Evolutionary conservation across 2,329 filamentous ascomycete species (phyloP), one percentile per base, ranked within the genome.

Genomic region (Hypoxylon sp.): DNA sequence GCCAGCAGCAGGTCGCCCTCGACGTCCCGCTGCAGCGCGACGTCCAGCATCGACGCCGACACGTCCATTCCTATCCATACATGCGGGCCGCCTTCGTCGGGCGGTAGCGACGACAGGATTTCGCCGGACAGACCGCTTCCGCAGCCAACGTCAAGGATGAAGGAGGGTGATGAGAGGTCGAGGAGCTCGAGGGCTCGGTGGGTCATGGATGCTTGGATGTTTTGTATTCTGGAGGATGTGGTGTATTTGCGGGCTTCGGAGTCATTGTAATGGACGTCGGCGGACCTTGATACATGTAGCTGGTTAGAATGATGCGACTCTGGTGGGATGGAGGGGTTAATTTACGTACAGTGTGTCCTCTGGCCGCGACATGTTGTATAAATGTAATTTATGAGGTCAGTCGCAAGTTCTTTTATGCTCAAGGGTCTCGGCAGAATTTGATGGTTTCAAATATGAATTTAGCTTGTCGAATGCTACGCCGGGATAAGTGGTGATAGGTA

Each of bases 21-120:
- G 0, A 94, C 90, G 52, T 96, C 93, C 34, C 93, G 79, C 71
- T 97, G 91, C 0, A 99, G 79, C 1, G 94, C 94, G 32, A 97
- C 83, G 60, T 94, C 91, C n/a, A 99, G 79, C 94, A 99, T 99
- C n/a, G 88, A 91, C 0, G 90, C 87, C 3, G 89, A 91, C 16
- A 99, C 87, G 69, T 99, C 94, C 88, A 97, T 93, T 52, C 94
- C 94, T n/a, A 97, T 79, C 94, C 94, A 99, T 1, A 87, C 86
- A 75, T 99, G 94, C 3, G 91, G 91, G 0, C 91, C 91, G 45
- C 89, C 89, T 51, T 91, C 86, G 7, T 86, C 81, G 2, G 82
- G 78, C 0, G 79, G 72, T 1, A 88, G 75, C n/a, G 84, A 78
- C 8, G 90, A 91, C 34, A 99, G 83, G 51, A 97, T 97, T 71